Percentiles rank a stretch among this genome's conserved stretches.
phyloP scores from a whole-genome alignment of 331 rosid genomes.

The Cydonia oblonga region DNA sequence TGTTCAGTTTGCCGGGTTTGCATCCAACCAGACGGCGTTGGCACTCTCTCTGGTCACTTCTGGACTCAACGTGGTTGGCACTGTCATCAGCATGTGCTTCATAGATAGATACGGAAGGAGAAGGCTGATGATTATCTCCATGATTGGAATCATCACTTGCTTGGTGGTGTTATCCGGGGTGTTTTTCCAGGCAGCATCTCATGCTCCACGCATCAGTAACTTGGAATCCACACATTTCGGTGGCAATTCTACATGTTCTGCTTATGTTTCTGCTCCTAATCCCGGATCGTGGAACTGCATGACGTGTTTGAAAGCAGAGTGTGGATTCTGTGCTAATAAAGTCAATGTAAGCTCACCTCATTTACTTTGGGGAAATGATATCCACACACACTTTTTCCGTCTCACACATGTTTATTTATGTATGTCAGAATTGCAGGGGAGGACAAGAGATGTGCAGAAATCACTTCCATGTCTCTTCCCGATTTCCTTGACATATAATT shows the following conservation, averaged over 20 bases:
- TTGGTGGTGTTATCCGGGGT: slow-evolving; percentile 34
- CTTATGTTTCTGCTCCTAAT: slow-evolving; percentile 30
- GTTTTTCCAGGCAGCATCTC: slow-evolving; percentile 38
- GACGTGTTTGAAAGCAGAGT: slow-evolving; percentile 41
- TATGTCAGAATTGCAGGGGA: background rate
- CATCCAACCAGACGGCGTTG: slow-evolving; percentile 63
- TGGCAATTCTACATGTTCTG: slow-evolving; percentile 39
- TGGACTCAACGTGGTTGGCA: slow-evolving; percentile 56
- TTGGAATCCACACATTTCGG: slow-evolving; percentile 46
- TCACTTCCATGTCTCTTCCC: background rate
- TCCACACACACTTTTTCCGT: background rate
- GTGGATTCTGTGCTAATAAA: slow-evolving; percentile 48
- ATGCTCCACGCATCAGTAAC: slow-evolving; percentile 39
- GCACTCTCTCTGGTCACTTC: slow-evolving; percentile 75
- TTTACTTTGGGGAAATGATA: background rate
- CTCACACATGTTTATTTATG: background rate
- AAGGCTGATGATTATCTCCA: slow-evolving; percentile 54
- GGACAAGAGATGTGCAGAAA: background rate
- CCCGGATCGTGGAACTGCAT: slow-evolving; percentile 59
- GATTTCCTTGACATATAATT: background rate
- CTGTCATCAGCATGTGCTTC: slow-evolving; percentile 45
- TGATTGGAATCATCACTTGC: slow-evolving; percentile 47
- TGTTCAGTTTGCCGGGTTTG: slow-evolving; percentile 78
- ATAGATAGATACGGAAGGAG: slow-evolving; percentile 70
- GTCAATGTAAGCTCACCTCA: slow-evolving; percentile 23